Evolutionary conservation across 2,329 filamentous ascomycete species (phyloP).

Genomic region (Neofusicoccum sp.): DNA sequence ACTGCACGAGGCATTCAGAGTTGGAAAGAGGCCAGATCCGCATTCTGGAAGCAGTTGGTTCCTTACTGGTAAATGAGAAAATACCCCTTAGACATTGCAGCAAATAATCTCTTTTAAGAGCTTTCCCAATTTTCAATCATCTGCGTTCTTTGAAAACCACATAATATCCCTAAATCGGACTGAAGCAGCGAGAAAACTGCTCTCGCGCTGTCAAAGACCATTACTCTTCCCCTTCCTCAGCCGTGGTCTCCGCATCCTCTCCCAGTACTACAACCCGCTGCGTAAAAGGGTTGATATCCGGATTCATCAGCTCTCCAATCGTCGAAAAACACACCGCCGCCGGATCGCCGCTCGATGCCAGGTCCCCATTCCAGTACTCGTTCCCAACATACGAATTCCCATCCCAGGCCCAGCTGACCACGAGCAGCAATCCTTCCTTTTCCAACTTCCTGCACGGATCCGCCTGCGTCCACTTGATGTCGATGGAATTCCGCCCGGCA

Average conservation of each 20-base stretch:
- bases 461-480: constrained; percentile 27
- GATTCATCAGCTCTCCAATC: constrained; percentile 33
- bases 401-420: constrained; percentile 36
- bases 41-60: too few relatives aligned
- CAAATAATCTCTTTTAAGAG: too few relatives aligned
- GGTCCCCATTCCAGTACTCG: constrained; percentile 31
- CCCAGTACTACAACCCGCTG: constrained; percentile 2
- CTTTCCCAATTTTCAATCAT: too few relatives aligned
- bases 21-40: too few relatives aligned
- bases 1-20: too few relatives aligned
- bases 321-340: constrained; percentile 35
- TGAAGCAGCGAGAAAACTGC: too few relatives aligned
- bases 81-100: too few relatives aligned
- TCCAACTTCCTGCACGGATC: constrained; percentile 30
- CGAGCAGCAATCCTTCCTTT: constrained; percentile 24
- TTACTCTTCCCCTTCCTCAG: too few relatives aligned
- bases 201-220: too few relatives aligned
- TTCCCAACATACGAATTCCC: constrained; percentile 35
- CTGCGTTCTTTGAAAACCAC: too few relatives aligned
- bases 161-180: too few relatives aligned
- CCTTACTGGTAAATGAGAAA: too few relatives aligned
- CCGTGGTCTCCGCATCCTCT: background rate
- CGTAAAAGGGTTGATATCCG: constrained; percentile 27
- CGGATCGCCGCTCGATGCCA: constrained; percentile 30
- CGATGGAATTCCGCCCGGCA: constrained; percentile 21